Conservation (phyloP, 345 rosid genomes). For the Aethionema arabicum region DNA sequence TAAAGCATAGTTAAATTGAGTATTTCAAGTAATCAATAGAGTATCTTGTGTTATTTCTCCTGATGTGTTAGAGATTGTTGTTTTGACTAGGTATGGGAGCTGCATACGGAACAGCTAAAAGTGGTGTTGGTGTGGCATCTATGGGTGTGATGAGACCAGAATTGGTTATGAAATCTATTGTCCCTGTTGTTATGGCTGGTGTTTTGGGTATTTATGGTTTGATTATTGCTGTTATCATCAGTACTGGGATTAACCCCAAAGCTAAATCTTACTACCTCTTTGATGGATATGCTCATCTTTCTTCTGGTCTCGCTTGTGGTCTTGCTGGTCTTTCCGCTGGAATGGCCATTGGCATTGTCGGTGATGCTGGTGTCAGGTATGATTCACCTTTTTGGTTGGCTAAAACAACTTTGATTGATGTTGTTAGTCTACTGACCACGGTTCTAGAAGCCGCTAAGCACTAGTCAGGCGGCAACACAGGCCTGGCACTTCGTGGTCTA, state of each 20-base stretch:
- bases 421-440: no score
- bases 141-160: slow-evolving; percentile 99
- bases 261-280: slow-evolving; percentile 90
- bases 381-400: not conserved
- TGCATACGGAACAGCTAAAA: slow-evolving; percentile 94
- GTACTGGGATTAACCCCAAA: slow-evolving; percentile 91
- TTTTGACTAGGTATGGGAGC: slow-evolving; percentile 82
- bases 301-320: slow-evolving; percentile 95
- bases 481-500: no score
- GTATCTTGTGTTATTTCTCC: slow-evolving; percentile 8
- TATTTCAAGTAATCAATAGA: not conserved
- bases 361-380: slow-evolving; percentile 97
- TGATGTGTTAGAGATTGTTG: slow-evolving; percentile 2
- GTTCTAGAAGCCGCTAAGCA: no score
- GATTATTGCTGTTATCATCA: slow-evolving; percentile 91
- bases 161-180: slow-evolving; percentile 93
- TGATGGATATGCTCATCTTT: slow-evolving; percentile 91
- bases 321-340: slow-evolving; percentile 97
- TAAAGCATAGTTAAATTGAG: not conserved
- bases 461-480: no score
- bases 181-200: slow-evolving; percentile 99
- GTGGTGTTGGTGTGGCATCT: slow-evolving; percentile 91
- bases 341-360: slow-evolving; percentile 96
- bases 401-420: no score
- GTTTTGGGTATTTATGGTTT: slow-evolving; percentile 93